Base-by-base conservation (phyloP, 805 yeast genomes). In the Candida yuanshanica region DNA sequence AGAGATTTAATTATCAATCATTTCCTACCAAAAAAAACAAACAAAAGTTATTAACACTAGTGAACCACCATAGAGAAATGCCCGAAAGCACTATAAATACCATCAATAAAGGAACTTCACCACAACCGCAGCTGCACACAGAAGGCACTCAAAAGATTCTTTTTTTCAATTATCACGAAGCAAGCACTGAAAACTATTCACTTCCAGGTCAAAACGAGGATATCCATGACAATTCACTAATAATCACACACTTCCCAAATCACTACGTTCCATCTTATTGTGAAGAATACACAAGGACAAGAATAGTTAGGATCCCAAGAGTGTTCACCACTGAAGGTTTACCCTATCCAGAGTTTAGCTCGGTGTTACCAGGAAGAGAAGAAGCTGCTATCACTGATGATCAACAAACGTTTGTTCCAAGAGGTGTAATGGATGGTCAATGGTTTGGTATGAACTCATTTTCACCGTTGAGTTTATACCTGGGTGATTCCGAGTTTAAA, bases 131-230 rank as follows among this genome's bases (percentile, higher is more conserved):
- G 67, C n/a, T 14, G 8, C 18, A 10, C 18, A 11, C n/a, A 4
- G 18, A 61, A 7, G 12, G 17, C 31, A 39, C 37, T 14, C 41
- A 36, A 29, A 32, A 31, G 26, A 58, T 69, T 0, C 41, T 65
- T 10, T 81, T 77, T 55, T 83, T 79, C 69, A 83, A 83, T 55
- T 81, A 80, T 50, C 87, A 83, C 53, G 90, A 83, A 55, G 79
- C 65, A 52, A 49, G 72, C 4, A 62, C 64, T 11, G 53, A 56
- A 3, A 62, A 61, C 17, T 68, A 69, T 56, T 41, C 51, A 7
- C 20, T 59, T 2, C 52, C 40, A 1, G 41, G 41, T 13, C 41
- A 25, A 5, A 44, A 39, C 12, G 59, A 60, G 33, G 63, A 55
- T 26, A 51, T 53, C 23, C 62, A 62, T 35, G 59, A 59, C 4